Base-by-base conservation (phyloP, 306 rosid species). In the Delonix regia region DNA sequence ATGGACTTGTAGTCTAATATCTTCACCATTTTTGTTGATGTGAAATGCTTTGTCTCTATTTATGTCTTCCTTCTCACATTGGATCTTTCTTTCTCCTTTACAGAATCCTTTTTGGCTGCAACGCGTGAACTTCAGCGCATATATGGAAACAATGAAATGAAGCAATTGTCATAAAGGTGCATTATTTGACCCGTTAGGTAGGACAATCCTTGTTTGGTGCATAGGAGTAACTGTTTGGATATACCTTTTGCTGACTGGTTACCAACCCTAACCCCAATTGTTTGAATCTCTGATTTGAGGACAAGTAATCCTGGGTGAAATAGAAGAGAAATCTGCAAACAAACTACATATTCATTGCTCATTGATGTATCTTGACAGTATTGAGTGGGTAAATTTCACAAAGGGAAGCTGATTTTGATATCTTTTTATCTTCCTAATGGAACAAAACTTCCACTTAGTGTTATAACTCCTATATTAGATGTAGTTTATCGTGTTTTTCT, bases 71-170 rank as follows among this genome's bases (percentile, higher is more conserved):
- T 7, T 81, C 69, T 71, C 73, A 63, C 28, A 9, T 34, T 61
- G 81, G 38, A 69, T 55, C 34, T 42, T 21, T 53, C 16, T 66
- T 39, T n/a, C 21, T 27, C 44, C 59, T 45, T 56, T 73, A 3
- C 89, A 88, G 92, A 88, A 75, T 88, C 92, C 36, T 86, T 86
- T 82, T 67, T 86, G 79, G 92, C 88, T 39, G 90, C 92, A 52
- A 88, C 92, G 1, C 87, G 88, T 42, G 90, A 88, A 82, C 92
- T 88, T 60, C 90, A 86, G 64, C 92, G 90, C 30, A 88, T 88
- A 48, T 88, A 88, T 71, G 92, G 90, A 34, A 80, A 67, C 6
- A 86, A 83, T 41, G 88, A 88, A 76, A 77, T 71, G 65, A 84
- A 82, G 77, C 92, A 65, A 33, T 45, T 74, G 19, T 60, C 82